Base-by-base conservation (phyloP, 2,329 filamentous ascomycete genomes). In the Alternaria postmessia region DNA sequence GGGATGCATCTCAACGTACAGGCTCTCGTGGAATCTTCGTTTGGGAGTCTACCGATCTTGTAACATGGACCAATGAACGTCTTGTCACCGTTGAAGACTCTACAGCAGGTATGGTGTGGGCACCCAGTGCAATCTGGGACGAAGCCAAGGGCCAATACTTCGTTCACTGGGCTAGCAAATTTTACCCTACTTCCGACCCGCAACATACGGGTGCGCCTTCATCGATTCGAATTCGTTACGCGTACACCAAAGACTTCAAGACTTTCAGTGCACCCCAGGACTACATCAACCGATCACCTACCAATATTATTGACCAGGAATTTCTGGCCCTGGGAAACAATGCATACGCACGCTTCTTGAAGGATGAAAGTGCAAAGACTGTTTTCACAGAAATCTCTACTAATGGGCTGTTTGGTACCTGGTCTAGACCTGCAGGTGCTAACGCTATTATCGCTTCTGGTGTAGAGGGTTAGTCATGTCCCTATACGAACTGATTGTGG, bases 51-150 rank as follows among this genome's bases (percentile, higher is more conserved):
- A 82, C 79, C 0, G 83, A 87, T 54, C 72, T 87, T 4, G 70
- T 84, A 7, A 83, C 80, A 60, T 87, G 84, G 82, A 77, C 66
- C 11, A 74, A 75, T 12, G 84, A 86, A 67, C 75, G 83, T 6
- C 75, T 87, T 2, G 80, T 84, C 1, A 74, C 70, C 0, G 84
- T 87, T 11, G 85, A 87, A 64, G 81, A 85, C 57, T 71, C 72
- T n/a, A 82, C 79, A 4, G 85, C 84, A 0, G 85, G 85, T 4
- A 87, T 87, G 85, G 84, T 86, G 0, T 87, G 85, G 85, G 85
- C 85, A 0, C 86, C 85, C 0, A 82, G 84, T 51, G 85, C 85
- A 0, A 81, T 87, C 52, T 87, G 81, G 81, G 84, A 87, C 63
- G 74, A 78, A 0, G 71, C 75, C 1, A 81, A 82, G 66, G 67